Base-by-base conservation (phyloP, 106 monocot genomes). In the Dactylorhiza incarnata region DNA sequence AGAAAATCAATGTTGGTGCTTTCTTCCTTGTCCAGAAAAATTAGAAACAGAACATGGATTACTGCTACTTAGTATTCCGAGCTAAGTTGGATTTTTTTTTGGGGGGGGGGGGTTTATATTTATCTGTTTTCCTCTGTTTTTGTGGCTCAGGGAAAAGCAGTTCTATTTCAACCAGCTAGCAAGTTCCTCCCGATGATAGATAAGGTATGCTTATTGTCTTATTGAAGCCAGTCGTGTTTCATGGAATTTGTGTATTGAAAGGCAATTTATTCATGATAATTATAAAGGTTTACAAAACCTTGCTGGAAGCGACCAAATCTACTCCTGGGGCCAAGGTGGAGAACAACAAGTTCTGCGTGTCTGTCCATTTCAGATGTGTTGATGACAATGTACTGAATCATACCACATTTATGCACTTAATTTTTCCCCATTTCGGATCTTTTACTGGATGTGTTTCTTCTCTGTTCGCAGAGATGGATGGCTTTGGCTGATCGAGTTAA, bases 321-420 rank as follows among this genome's bases (percentile, higher is more conserved):
- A 84, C 82, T 24, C 86, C 89, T 47, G 94, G 94, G 0, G 86
- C 91, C 48, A 87, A 76, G 74, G 91, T 94, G 76, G 94, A 94
- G 89, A 94, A 94, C 82, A 94, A 94, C 87, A 91, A 85, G 78
- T 94, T 94, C 73, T 94, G 94, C 11, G 68, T 87, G 9, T 94
- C 94, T 1, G 94, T 94, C 47, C 94, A 94, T 78, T 94, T 84
- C 89, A 85, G 94, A 77, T 91, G 94, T 68, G 91, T 94, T 3
- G 94, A 94, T 58, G 89, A 94, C 82, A 89, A 89, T 91, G 94
- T 91, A 37, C 17, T 44, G 14, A 73, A 23, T 73, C 24, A 44
- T 79, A 45, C 50, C 9, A 46, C 29, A 74, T 48, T 14, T 79
- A 48, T 55, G 49, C 17, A 16, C 3, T 73, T 20, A 48, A 48